These are phyloP conservation scores for Takakia lepidozioides DNA, from an alignment of 225 moss, liverwort and hornwort genomes.

Conservation along the genomic window DNA sequence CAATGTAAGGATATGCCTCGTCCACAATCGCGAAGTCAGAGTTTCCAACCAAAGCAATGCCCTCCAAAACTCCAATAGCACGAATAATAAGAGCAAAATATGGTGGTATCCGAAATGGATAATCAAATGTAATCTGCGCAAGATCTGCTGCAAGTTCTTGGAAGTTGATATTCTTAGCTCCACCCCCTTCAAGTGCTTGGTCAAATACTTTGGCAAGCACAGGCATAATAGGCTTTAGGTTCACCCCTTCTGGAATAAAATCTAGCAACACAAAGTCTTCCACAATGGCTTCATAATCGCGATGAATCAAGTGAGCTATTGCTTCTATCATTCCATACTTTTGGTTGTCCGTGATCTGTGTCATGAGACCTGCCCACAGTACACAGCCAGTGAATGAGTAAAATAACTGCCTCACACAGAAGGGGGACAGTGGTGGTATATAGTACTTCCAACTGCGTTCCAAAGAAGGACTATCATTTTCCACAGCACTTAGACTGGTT, in stretches of 20 bases:
- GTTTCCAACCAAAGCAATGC: slow-evolving; percentile 94
- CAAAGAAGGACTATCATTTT: too few species aligned
- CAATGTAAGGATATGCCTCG: slow-evolving; percentile 98
- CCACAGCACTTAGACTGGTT: too few species aligned
- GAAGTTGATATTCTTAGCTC: slow-evolving; percentile 97
- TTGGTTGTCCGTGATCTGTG: slow-evolving; percentile 94
- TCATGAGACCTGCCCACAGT: slow-evolving; percentile 69
- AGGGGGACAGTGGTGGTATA: too few species aligned
- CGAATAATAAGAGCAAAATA: slow-evolving; percentile 98
- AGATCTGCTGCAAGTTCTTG: slow-evolving; percentile 96
- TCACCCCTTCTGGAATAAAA: slow-evolving; percentile 89
- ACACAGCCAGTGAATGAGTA: too few species aligned
- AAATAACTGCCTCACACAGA: too few species aligned
- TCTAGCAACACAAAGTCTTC: slow-evolving; percentile 92
- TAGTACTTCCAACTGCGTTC: too few species aligned
- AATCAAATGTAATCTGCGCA: slow-evolving; percentile 98
- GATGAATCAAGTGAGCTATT: slow-evolving; percentile 90
- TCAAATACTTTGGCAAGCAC: slow-evolving; percentile 97
- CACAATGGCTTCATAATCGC: slow-evolving; percentile 96
- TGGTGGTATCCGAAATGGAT: slow-evolving; percentile 96
- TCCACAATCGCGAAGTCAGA: slow-evolving; percentile 97
- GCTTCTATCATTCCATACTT: slow-evolving; percentile 99
- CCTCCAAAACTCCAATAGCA: slow-evolving; percentile 93
- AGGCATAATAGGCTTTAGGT: slow-evolving; percentile 94
- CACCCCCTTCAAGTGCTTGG: slow-evolving; percentile 97